phyloP scores from a whole-genome alignment of 1,284 basidiomycete genomes.

The Rhodotorula sp. region DNA sequence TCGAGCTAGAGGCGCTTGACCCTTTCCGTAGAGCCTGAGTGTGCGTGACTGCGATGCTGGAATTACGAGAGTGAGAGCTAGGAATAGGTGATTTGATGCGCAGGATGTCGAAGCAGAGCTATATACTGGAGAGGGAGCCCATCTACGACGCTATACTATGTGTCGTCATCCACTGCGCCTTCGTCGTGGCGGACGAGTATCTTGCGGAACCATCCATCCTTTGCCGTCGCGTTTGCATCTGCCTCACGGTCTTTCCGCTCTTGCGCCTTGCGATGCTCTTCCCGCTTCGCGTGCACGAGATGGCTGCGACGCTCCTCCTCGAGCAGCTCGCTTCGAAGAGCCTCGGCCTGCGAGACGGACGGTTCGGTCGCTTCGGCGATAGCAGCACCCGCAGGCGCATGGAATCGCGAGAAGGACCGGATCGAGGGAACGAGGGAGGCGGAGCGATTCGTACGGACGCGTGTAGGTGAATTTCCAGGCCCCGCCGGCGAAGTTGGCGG shows the following conservation, averaged over 20 bases:
- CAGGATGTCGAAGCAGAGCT: no score
- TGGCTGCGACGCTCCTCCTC: constrained; percentile 36
- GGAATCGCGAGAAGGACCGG: constrained; percentile 13
- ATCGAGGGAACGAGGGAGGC: constrained; percentile 19
- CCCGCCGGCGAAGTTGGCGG: not conserved
- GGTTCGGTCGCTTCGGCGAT: not conserved
- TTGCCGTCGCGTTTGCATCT: not conserved
- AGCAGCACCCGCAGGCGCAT: not conserved
- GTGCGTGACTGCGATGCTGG: not conserved
- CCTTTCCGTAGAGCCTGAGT: not conserved
- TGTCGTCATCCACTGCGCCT: not conserved
- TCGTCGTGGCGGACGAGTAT: constrained; percentile 3
- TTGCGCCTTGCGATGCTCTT: constrained; percentile 6
- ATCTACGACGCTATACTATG: not conserved
- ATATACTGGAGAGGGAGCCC: not conserved
- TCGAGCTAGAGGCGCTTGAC: constrained; percentile 11
- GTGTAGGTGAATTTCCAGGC: not conserved
- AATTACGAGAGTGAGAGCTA: not conserved
- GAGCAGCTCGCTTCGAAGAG: constrained; percentile 29
- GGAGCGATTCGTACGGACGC: constrained; percentile 12
- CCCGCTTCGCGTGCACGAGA: constrained; percentile 5
- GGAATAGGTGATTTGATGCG: not conserved
- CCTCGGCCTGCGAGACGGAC: constrained; percentile 25
- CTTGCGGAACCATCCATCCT: constrained; percentile 6
- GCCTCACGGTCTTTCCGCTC: constrained; percentile 21